A percentile compares a stretch with the other conserved stretches of the same genome.
These are phyloP conservation scores for Aphanomyces stellatus DNA, from an alignment of 352 stramenopile genomes.

Conservation along the genomic window DNA sequence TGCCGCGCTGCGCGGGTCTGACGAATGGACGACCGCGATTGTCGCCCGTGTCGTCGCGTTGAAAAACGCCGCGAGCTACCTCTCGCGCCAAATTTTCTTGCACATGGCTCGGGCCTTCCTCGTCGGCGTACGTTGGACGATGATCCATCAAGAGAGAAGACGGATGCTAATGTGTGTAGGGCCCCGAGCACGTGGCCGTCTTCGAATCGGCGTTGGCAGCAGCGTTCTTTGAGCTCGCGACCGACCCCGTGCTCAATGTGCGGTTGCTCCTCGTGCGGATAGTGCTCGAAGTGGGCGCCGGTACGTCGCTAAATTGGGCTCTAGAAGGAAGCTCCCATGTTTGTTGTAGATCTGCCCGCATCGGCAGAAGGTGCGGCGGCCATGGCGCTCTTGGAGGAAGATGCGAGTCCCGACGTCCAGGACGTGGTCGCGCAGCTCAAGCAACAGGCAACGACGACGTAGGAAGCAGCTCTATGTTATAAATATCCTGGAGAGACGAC, in stretches of 20 bases:
- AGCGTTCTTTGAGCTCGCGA: conserved; percentile 47
- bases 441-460: not conserved
- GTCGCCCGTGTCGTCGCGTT: conserved; percentile 43
- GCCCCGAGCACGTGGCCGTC: conserved; percentile 22
- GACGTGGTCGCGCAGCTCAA: not conserved
- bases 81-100: conserved; percentile 60
- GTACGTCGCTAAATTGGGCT: conserved; percentile 18
- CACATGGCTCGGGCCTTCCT: conserved; percentile 50
- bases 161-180: too few species aligned
- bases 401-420: not conserved
- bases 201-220: conserved; percentile 40
- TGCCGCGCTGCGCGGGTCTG: conserved; percentile 32
- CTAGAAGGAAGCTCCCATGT: too few species aligned
- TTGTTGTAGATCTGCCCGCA: too few species aligned
- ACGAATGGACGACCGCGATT: conserved; percentile 39
- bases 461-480: conserved; percentile 10
- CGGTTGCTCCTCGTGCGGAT: conserved; percentile 49
- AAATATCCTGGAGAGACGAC: too few species aligned
- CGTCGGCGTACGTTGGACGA: not conserved
- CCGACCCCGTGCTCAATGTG: conserved; percentile 66
- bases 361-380: not conserved
- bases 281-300: conserved; percentile 34
- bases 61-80: conserved; percentile 44
- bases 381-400: not conserved
- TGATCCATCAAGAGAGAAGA: too few species aligned